Conservation (phyloP, 495 filamentous ascomycete species). For the Podospora bellae-mahoneyi region DNA sequence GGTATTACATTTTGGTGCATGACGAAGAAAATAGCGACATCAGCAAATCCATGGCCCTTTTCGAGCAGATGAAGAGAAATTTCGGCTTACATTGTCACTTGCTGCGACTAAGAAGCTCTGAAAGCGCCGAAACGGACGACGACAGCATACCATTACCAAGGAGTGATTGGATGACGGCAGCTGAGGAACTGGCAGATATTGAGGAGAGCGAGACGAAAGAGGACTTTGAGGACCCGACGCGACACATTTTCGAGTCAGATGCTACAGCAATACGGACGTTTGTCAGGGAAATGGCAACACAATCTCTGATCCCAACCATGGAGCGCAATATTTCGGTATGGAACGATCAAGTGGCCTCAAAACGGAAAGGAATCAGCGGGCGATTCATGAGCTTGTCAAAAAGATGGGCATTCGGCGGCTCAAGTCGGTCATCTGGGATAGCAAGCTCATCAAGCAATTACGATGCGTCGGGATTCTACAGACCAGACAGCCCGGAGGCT, state of each 20-base stretch:
- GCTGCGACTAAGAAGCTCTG: constrained; percentile 74
- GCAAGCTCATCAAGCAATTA: constrained; percentile 62
- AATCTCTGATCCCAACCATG: constrained; percentile 92
- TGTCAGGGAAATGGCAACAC: constrained; percentile 86
- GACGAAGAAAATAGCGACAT: constrained; percentile 95
- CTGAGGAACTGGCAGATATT: constrained; percentile 76
- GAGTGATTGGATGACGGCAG: constrained; percentile 83
- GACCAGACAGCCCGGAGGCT: constrained; percentile 79
- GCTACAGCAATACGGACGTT: constrained; percentile 80
- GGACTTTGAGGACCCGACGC: constrained; percentile 65
- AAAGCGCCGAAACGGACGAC: constrained; percentile 87
- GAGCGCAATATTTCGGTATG: constrained; percentile 83
- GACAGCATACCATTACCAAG: constrained; percentile 77
- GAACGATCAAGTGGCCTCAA: constrained; percentile 97
- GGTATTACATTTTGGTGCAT: constrained; percentile 96
- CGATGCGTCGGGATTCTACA: constrained; percentile 76
- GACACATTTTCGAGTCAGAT: constrained; percentile 89
- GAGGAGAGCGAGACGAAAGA: constrained; percentile 54
- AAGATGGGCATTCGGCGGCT: constrained; percentile 71
- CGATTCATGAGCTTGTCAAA: constrained; percentile 90
- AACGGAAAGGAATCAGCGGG: constrained; percentile 79
- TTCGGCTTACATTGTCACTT: constrained; percentile 95
- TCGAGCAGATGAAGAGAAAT: constrained; percentile 96
- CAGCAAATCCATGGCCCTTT: constrained; percentile 77
- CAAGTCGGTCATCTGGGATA: constrained; percentile 41